phyloP scores from a whole-genome alignment of 495 filamentous ascomycete genomes.

The Cercophora sp. region DNA sequence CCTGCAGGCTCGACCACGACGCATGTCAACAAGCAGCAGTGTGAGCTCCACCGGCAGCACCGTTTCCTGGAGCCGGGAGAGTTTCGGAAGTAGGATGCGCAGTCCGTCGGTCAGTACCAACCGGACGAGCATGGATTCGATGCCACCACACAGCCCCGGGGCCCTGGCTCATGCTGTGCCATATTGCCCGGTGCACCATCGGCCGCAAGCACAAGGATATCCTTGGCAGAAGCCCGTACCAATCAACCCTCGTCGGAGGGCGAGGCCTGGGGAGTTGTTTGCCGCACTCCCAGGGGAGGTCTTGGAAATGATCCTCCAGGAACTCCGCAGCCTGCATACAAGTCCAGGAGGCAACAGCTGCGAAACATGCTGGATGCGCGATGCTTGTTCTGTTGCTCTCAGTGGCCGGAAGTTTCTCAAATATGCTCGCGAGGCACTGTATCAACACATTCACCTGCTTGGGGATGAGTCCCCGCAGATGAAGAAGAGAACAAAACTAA shows the following conservation, averaged over 20 bases:
- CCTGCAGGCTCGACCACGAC: conserved; percentile 15
- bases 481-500: conserved; percentile 65
- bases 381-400: conserved; percentile 63
- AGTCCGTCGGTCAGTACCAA: conserved; percentile 29
- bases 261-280: conserved; percentile 46
- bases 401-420: conserved; percentile 65
- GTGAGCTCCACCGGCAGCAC: conserved; percentile 23
- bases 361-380: conserved; percentile 73
- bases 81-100: conserved; percentile 24
- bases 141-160: conserved; percentile 16
- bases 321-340: conserved; percentile 46
- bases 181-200: conserved; percentile 13
- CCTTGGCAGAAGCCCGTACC: conserved; percentile 38
- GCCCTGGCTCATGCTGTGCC: neutral
- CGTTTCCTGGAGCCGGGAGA: conserved; percentile 22
- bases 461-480: conserved; percentile 63
- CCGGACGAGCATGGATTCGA: conserved; percentile 41
- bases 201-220: conserved; percentile 18
- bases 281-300: conserved; percentile 55
- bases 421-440: conserved; percentile 62
- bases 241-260: conserved; percentile 30
- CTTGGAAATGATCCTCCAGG: conserved; percentile 48
- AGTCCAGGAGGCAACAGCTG: conserved; percentile 48
- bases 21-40: conserved; percentile 25
- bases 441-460: conserved; percentile 65